Evolutionary conservation across 352 stramenopile species (phyloP).

Genomic region (Phytophthora meadii): DNA sequence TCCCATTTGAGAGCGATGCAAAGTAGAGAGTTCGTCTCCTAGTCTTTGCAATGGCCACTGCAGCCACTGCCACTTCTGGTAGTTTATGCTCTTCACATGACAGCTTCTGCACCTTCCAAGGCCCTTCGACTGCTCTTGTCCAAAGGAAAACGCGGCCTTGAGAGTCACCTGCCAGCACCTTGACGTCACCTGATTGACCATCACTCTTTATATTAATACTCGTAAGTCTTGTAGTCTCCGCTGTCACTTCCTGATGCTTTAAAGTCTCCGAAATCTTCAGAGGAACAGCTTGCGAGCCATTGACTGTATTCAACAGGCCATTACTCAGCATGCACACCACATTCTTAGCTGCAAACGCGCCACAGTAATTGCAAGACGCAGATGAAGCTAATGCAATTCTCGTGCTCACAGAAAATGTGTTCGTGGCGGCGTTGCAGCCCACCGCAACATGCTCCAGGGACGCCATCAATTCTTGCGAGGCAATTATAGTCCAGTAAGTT

Average conservation of each 20-base stretch:
- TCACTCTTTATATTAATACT: conserved; percentile 42
- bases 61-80: conserved; percentile 46
- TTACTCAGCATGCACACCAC: conserved; percentile 50
- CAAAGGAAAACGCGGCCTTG: conserved; percentile 71
- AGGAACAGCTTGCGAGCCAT: conserved; percentile 3
- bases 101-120: conserved; percentile 36
- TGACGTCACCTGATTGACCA: conserved; percentile 1
- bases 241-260: conserved; percentile 45
- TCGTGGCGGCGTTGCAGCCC: conserved; percentile 61
- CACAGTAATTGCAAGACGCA: conserved; percentile 12
- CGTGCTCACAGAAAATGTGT: conserved; percentile 43
- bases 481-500: conserved; percentile 6
- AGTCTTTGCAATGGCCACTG: conserved; percentile 42
- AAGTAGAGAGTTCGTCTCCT: conserved; percentile 43
- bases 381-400: conserved; percentile 11
- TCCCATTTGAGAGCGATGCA: conserved; percentile 57
- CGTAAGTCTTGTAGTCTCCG: conserved; percentile 49
- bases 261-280: conserved; percentile 50
- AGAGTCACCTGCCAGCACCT: conserved; percentile 68
- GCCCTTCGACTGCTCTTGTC: conserved; percentile 5
- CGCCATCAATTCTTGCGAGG: conserved; percentile 5
- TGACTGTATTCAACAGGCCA: not conserved
- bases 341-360: conserved; percentile 58
- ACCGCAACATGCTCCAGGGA: conserved; percentile 57
- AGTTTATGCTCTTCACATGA: conserved; percentile 14